A percentile compares a stretch with the other conserved stretches of the same genome.
Evolutionary conservation across 441 rosid genomes (phyloP).

Genomic region (Brassica hybrid): DNA sequence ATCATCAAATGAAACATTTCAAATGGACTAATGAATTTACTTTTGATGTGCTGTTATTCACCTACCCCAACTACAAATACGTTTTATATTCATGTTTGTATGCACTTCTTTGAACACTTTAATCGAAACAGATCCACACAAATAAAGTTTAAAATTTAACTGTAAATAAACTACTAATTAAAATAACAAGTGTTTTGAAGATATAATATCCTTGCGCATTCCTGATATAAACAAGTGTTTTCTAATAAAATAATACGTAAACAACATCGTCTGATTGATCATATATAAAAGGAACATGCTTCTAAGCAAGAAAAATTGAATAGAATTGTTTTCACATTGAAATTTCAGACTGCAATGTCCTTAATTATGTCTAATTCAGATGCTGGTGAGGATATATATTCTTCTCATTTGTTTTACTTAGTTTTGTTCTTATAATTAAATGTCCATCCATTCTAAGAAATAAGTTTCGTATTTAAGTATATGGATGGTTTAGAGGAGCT

Average conservation of each 20-base stretch:
- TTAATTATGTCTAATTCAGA: not conserved
- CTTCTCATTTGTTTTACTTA: too few relatives aligned
- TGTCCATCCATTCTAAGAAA: not conserved
- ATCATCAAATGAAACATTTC: constrained; percentile 39
- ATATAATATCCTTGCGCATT: not conserved
- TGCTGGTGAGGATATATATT: not conserved
- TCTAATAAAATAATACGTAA: not conserved
- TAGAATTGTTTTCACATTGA: not conserved
- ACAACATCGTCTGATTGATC: not conserved
- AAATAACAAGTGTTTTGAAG: not conserved
- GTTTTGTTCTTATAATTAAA: not conserved
- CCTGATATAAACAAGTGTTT: not conserved
- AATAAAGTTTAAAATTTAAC: constrained; percentile 1
- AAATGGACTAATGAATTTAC: constrained; percentile 27
- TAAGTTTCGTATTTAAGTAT: not conserved
- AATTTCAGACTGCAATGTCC: not conserved
- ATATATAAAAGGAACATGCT: not conserved
- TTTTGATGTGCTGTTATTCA: constrained; percentile 42
- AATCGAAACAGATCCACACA: constrained; percentile 14
- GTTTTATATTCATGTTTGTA: not conserved
- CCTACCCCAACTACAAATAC: constrained; percentile 37
- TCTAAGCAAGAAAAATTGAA: not conserved
- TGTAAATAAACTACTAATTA: not conserved
- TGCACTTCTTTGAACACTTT: not conserved
- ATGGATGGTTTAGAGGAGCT: not conserved